Percentiles rank a stretch among this genome's conserved stretches.
Evolutionary conservation across 2,329 filamentous ascomycete species (phyloP).

Genomic region (Microdochium bolleyi): DNA sequence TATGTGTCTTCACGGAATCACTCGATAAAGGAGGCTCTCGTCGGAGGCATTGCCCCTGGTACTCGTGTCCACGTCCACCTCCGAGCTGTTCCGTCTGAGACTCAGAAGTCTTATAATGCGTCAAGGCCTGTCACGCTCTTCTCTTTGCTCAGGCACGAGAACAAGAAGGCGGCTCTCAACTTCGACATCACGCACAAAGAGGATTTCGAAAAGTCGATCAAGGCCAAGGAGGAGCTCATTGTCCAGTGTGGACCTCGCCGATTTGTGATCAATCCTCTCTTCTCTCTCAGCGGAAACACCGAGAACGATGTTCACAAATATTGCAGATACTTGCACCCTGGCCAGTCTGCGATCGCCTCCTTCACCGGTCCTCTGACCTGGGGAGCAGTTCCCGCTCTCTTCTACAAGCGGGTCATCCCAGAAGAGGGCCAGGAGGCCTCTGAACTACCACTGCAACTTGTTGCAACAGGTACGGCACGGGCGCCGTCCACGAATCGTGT

Average conservation of each 20-base stretch:
- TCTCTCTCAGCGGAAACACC: slow-evolving; percentile 81
- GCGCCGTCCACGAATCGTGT: slow-evolving; percentile 70
- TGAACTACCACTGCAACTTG: slow-evolving; percentile 55
- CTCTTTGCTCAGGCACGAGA: slow-evolving; percentile 86
- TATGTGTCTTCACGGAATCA: slow-evolving; percentile 78
- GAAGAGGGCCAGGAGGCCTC: slow-evolving; percentile 33
- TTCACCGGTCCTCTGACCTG: slow-evolving; percentile 89
- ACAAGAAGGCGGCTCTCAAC: slow-evolving; percentile 87
- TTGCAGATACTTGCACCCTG: slow-evolving; percentile 83
- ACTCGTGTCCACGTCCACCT: slow-evolving; percentile 78
- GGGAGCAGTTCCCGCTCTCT: slow-evolving; percentile 84
- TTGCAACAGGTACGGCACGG: slow-evolving; percentile 82
- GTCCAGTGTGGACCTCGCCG: slow-evolving; percentile 85
- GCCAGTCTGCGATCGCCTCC: slow-evolving; percentile 78
- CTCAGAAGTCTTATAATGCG: slow-evolving; percentile 40
- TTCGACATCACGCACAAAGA: slow-evolving; percentile 81
- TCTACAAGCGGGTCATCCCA: slow-evolving; percentile 60
- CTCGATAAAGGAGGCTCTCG: slow-evolving; percentile 70
- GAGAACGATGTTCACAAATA: slow-evolving; percentile 98
- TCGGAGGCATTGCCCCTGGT: slow-evolving; percentile 80
- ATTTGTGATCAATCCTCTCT: slow-evolving; percentile 81
- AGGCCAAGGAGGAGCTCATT: slow-evolving; percentile 86
- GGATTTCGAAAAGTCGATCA: slow-evolving; percentile 67
- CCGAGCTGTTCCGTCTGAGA: slow-evolving; percentile 34
- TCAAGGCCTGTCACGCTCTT: slow-evolving; percentile 64